Conservation (phyloP, 257 asterid genomes). For the Gentiana straminea region DNA sequence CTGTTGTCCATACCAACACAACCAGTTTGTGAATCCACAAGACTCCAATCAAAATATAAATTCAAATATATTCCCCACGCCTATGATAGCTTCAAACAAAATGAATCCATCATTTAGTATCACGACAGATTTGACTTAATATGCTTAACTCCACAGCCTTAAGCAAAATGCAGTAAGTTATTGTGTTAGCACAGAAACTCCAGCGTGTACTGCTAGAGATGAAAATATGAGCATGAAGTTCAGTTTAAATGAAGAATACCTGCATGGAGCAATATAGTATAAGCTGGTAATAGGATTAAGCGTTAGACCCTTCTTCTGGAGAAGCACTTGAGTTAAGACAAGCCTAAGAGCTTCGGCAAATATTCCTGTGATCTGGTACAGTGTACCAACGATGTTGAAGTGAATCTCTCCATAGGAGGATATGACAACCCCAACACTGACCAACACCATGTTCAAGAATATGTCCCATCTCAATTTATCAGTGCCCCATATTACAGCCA, state of each 20-base stretch:
- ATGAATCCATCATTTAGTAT: too few relatives aligned
- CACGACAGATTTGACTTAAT: too few relatives aligned
- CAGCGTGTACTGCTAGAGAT: not conserved
- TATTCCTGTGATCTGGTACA: constrained; percentile 96
- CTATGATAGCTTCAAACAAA: too few relatives aligned
- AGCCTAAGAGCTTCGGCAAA: constrained; percentile 94
- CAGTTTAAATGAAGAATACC: constrained; percentile 31
- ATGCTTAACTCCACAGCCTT: not conserved
- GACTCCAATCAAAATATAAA: too few relatives aligned
- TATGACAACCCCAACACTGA: constrained; percentile 88
- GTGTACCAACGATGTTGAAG: constrained; percentile 89
- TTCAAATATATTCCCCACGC: too few relatives aligned
- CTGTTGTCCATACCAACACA: too few relatives aligned
- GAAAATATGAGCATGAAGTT: not conserved
- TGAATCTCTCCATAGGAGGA: constrained; percentile 98
- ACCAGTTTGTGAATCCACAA: too few relatives aligned
- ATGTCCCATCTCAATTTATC: constrained; percentile 85
- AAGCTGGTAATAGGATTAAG: constrained; percentile 93
- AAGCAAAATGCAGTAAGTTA: not conserved
- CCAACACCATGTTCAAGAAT: constrained; percentile 83
- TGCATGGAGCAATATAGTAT: constrained; percentile 99
- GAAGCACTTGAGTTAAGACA: constrained; percentile 95
- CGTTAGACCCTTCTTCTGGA: constrained; percentile 86
- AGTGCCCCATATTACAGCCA: constrained; percentile 92
- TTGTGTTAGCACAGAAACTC: not conserved